phyloP scores from a whole-genome alignment of 306 rosid genomes.

The Castanopsis chinensis region DNA sequence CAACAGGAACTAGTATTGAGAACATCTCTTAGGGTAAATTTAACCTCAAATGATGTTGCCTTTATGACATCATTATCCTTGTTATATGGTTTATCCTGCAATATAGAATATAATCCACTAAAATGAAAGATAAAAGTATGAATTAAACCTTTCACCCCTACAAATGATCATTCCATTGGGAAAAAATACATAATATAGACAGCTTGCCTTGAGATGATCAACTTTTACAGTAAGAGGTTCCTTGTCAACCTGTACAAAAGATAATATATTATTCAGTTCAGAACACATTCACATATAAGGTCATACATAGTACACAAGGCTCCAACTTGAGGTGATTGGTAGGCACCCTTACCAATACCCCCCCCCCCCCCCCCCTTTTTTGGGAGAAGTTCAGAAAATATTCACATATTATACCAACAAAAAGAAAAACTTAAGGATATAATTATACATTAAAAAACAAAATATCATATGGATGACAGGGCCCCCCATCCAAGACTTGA shows the following conservation, averaged over 20 bases:
- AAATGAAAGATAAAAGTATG: background rate
- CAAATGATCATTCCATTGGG: background rate
- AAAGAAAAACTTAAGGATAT: background rate
- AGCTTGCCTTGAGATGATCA: slow-evolving; percentile 89
- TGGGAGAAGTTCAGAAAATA: background rate
- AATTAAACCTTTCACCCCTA: background rate
- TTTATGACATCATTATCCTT: slow-evolving; percentile 91
- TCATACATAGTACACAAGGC: too few relatives aligned
- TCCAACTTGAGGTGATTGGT: too few relatives aligned
- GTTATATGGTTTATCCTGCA: slow-evolving; percentile 84
- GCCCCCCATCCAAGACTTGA: background rate
- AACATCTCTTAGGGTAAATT: slow-evolving; percentile 91
- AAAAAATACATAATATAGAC: slow-evolving; percentile 9
- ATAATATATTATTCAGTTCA: slow-evolving; percentile 8
- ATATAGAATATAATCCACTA: slow-evolving; percentile 14
- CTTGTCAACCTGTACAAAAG: slow-evolving; percentile 71
- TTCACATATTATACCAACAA: background rate
- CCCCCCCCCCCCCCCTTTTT: too few relatives aligned
- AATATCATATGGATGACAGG: background rate
- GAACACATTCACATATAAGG: background rate
- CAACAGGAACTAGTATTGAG: slow-evolving; percentile 92
- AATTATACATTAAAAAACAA: background rate
- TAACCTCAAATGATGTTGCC: slow-evolving; percentile 96
- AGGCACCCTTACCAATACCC: too few relatives aligned
- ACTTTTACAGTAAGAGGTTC: slow-evolving; percentile 96